A percentile compares a stretch with the other conserved stretches of the same genome.
Evolutionary conservation across 148 eudicot species (phyloP).

Genomic region (Fagopyrum esculentum): DNA sequence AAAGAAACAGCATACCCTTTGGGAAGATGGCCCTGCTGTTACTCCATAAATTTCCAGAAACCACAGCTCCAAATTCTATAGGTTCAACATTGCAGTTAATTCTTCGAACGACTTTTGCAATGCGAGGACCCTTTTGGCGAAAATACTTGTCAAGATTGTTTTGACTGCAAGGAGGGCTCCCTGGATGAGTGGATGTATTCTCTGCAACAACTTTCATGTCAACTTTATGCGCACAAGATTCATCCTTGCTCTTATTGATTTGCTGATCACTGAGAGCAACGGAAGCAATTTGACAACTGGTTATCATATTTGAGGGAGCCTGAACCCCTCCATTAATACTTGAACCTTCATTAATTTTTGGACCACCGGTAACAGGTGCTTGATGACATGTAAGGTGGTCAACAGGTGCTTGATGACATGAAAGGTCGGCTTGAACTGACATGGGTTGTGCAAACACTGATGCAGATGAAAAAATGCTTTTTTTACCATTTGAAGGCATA

Average conservation of each 20-base stretch:
- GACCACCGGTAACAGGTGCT: not conserved
- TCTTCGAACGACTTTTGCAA: constrained; percentile 86
- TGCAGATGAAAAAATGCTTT: constrained; percentile 27
- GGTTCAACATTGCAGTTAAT: constrained; percentile 79
- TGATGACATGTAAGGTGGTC: constrained; percentile 26
- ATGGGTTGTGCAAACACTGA: constrained; percentile 28
- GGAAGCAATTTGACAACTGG: constrained; percentile 22
- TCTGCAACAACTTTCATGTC: constrained; percentile 25
- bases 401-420: constrained; percentile 17
- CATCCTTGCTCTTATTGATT: constrained; percentile 27
- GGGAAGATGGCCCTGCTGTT: constrained; percentile 81
- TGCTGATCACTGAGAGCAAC: constrained; percentile 27
- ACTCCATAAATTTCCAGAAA: constrained; percentile 69
- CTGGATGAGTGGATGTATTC: constrained; percentile 34
- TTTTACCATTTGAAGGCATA: constrained; percentile 26
- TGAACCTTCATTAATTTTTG: constrained; percentile 10
- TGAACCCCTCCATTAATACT: constrained; percentile 26
- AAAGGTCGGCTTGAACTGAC: constrained; percentile 24
- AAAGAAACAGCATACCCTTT: constrained; percentile 47
- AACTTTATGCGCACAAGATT: constrained; percentile 27
- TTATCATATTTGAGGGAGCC: constrained; percentile 27
- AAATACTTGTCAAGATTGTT: constrained; percentile 50
- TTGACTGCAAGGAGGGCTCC: constrained; percentile 53
- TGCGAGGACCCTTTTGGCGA: constrained; percentile 91
- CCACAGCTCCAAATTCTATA: constrained; percentile 55